Conservation (phyloP, 73 alveolate species). For the Paramecium pentaurelia region DNA sequence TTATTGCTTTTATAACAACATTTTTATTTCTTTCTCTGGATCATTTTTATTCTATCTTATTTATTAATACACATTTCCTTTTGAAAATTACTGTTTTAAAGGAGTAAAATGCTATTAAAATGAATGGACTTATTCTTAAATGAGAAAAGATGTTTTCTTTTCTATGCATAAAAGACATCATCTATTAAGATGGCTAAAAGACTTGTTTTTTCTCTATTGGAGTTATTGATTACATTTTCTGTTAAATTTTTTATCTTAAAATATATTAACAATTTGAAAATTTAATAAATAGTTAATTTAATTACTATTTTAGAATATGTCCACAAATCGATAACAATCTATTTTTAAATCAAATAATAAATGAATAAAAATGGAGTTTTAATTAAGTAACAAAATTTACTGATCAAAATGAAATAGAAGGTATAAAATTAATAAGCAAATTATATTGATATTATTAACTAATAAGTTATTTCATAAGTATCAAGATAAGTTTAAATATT, state of each 20-base stretch:
- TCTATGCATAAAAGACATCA: not conserved
- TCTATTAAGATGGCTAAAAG: not conserved
- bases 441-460: no score
- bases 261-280: not conserved
- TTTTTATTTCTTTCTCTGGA: conserved; percentile 11
- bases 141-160: conserved; percentile 44
- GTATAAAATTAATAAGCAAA: no score
- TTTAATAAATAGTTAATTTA: not conserved
- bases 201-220: not conserved
- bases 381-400: no score
- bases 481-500: no score
- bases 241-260: not conserved
- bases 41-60: not conserved
- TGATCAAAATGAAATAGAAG: no score
- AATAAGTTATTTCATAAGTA: no score
- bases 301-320: not conserved
- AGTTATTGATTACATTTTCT: not conserved
- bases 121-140: not conserved
- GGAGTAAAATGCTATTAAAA: not conserved
- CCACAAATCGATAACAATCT: no score
- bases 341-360: no score
- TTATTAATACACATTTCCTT: not conserved
- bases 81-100: not conserved
- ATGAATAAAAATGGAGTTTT: no score
- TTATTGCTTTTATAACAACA: not conserved